Evolutionary conservation across 164 flowering plant genomes (phyloP).

Genomic region (Kingdonia uniflora): DNA sequence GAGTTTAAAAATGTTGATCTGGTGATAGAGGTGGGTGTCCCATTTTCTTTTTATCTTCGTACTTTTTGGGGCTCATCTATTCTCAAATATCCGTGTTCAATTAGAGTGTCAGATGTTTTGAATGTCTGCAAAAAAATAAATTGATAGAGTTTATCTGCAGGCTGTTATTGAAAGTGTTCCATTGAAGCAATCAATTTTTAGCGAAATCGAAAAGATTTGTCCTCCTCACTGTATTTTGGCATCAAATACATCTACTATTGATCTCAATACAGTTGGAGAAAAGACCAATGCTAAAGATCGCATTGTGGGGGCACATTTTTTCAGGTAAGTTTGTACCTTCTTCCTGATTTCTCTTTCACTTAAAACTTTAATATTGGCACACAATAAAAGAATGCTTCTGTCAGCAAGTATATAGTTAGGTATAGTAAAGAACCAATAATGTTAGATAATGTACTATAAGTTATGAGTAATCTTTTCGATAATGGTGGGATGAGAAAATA

Average conservation of each 20-base stretch:
- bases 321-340: conserved; percentile 55
- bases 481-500: too few relatives aligned
- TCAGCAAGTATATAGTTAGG: too few relatives aligned
- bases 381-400: too few relatives aligned
- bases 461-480: too few relatives aligned
- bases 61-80: too few relatives aligned
- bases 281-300: conserved; percentile 73
- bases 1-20: conserved; percentile 85
- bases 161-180: conserved; percentile 78
- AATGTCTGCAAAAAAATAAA: too few relatives aligned
- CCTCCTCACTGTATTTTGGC: conserved; percentile 92
- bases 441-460: too few relatives aligned
- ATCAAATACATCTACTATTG: conserved; percentile 90
- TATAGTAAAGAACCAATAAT: too few relatives aligned
- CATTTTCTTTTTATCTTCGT: not conserved
- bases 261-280: conserved; percentile 73
- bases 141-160: conserved; percentile 27
- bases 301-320: conserved; percentile 92
- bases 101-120: too few relatives aligned
- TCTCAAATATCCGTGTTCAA: too few relatives aligned
- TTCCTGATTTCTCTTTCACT: not conserved
- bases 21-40: conserved; percentile 78
- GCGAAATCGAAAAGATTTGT: conserved; percentile 77
- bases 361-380: too few relatives aligned
- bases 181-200: conserved; percentile 78